Conservation (phyloP, 2,329 filamentous ascomycete genomes). For the Paecilomyces niveus region DNA sequence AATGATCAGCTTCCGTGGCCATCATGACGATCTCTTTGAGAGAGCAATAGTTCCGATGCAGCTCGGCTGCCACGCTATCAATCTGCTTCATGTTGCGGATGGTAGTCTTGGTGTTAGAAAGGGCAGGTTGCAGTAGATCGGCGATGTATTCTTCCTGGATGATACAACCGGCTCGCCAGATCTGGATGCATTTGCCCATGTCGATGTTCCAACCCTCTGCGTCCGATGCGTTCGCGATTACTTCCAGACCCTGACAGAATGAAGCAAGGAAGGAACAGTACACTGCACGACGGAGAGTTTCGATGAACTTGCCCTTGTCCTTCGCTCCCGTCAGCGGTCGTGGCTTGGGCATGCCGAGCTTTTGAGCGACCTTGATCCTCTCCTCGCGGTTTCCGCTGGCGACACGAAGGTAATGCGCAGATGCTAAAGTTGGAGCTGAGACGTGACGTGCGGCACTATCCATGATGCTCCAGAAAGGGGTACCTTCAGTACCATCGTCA, state of each 20-base stretch:
- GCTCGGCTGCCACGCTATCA: conserved; percentile 44
- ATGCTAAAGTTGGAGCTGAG: conserved; percentile 56
- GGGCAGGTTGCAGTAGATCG: conserved; percentile 44
- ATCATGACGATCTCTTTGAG: conserved; percentile 52
- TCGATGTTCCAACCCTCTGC: conserved; percentile 51
- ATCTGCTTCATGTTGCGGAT: conserved; percentile 34
- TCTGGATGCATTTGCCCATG: conserved; percentile 37
- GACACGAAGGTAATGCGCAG: conserved; percentile 56
- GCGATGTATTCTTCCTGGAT: conserved; percentile 61
- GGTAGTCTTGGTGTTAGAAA: conserved; percentile 15
- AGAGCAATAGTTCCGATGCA: conserved; percentile 44
- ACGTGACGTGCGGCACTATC: conserved; percentile 57
- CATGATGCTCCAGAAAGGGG: conserved; percentile 58
- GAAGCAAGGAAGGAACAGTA: conserved; percentile 56
- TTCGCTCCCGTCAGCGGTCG: conserved; percentile 21
- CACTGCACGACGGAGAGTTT: conserved; percentile 53
- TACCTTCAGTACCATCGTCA: conserved; percentile 59
- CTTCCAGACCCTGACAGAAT: conserved; percentile 60
- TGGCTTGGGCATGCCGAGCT: conserved; percentile 37
- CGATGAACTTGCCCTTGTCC: conserved; percentile 42
- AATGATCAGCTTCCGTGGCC: conserved; percentile 50
- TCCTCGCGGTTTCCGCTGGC: conserved; percentile 56
- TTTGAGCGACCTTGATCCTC: conserved; percentile 46
- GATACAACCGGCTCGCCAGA: conserved; percentile 66
- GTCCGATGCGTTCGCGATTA: conserved; percentile 53